A percentile compares a stretch with the other conserved stretches of the same genome.
phyloP scores from a whole-genome alignment of 768 basidiomycete genomes.

The Cystofilobasidium bisporidii region DNA sequence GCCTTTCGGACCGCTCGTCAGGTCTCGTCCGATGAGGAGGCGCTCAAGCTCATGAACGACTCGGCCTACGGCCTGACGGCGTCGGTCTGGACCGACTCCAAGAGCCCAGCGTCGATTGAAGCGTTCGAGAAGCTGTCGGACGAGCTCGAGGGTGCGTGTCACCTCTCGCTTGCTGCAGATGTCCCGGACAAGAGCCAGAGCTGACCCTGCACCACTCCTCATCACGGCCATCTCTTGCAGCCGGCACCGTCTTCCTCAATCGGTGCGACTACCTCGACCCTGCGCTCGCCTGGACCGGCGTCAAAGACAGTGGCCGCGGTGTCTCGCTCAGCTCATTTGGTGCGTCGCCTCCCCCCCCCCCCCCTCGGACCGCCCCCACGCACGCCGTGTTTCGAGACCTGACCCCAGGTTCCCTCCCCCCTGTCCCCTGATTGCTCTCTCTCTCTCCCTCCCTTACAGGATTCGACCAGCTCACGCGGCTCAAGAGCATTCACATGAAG shows the following conservation, averaged over 20 bases:
- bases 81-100: conserved; percentile 79
- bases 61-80: conserved; percentile 90
- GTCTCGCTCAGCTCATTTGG: conserved; percentile 84
- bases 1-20: too few species aligned
- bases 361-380: too few species aligned
- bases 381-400: not conserved
- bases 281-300: conserved; percentile 85
- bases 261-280: conserved; percentile 89
- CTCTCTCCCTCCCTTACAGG: conserved; percentile 24
- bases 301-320: conserved; percentile 86
- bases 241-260: conserved; percentile 91
- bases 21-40: conserved; percentile 79
- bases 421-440: too few species aligned
- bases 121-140: conserved; percentile 62
- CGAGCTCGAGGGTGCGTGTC: conserved; percentile 50
- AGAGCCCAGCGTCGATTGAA: conserved; percentile 52
- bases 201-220: not conserved
- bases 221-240: not conserved
- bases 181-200: not conserved
- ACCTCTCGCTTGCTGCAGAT: not conserved
- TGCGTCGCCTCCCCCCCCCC: conserved; percentile 11
- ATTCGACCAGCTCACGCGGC: conserved; percentile 38
- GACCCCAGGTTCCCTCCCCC: not conserved
- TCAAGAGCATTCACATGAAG: conserved; percentile 40
- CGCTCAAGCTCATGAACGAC: conserved; percentile 86